These are phyloP conservation scores for Jacaranda copaia DNA, from an alignment of 257 asterid species.

Conservation along the genomic window DNA sequence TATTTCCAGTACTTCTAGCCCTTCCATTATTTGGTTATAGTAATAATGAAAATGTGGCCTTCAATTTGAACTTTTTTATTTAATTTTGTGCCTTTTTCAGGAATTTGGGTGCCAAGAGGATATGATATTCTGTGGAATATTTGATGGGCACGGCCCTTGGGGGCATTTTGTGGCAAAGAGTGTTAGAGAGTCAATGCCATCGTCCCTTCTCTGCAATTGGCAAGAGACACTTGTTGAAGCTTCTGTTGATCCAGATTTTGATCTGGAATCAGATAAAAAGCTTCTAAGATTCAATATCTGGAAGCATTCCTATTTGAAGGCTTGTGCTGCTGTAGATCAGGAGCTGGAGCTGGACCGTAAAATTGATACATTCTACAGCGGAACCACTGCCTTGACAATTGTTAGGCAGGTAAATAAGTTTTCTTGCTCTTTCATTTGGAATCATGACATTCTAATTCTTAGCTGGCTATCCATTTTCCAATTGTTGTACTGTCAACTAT, in stretches of 20 bases:
- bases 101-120: constrained; percentile 97
- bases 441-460: neutral
- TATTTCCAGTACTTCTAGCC: too few species aligned
- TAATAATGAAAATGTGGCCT: neutral
- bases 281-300: constrained; percentile 66
- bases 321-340: constrained; percentile 91
- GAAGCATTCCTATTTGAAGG: constrained; percentile 82
- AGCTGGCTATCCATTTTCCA: neutral
- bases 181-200: constrained; percentile 80
- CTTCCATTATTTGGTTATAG: too few species aligned
- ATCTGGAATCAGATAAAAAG: constrained; percentile 60
- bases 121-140: constrained; percentile 93
- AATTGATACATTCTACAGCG: constrained; percentile 81
- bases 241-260: constrained; percentile 58
- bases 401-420: constrained; percentile 76
- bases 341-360: constrained; percentile 75
- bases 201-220: constrained; percentile 80
- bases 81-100: constrained; percentile 37
- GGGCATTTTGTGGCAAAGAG: constrained; percentile 91
- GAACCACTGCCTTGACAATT: constrained; percentile 86
- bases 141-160: constrained; percentile 99
- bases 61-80: neutral
- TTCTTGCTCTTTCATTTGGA: neutral
- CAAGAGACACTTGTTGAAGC: constrained; percentile 77
- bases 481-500: neutral